A percentile compares a stretch with the other conserved stretches of the same genome.
phyloP scores from a whole-genome alignment of 331 rosid species.

The Acacia concinna region DNA sequence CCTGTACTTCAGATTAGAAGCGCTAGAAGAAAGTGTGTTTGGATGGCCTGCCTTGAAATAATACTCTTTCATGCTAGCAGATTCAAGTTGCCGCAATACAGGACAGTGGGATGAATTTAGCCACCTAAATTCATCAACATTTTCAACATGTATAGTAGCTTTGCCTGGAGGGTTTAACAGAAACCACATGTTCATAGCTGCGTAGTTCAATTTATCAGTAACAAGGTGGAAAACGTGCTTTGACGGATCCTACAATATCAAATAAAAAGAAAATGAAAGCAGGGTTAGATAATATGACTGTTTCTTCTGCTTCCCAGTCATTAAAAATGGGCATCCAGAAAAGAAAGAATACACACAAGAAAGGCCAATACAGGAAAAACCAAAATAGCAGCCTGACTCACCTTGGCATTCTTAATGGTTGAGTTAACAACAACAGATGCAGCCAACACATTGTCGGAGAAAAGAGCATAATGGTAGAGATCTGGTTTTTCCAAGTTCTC shows the following conservation, averaged over 20 bases:
- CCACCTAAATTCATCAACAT: slow-evolving; percentile 95
- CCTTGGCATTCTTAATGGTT: slow-evolving; percentile 88
- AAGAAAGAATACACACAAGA: not conserved
- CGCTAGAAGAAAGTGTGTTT: slow-evolving; percentile 62
- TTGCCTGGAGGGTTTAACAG: slow-evolving; percentile 91
- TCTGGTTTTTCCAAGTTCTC: slow-evolving; percentile 83
- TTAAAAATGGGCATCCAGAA: slow-evolving; percentile 19
- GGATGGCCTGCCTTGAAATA: slow-evolving; percentile 97
- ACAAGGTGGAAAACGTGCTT: slow-evolving; percentile 96
- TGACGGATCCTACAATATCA: slow-evolving; percentile 77
- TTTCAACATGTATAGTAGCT: slow-evolving; percentile 90
- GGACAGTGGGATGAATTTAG: slow-evolving; percentile 94
- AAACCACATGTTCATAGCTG: slow-evolving; percentile 99
- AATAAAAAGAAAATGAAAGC: slow-evolving; percentile 31
- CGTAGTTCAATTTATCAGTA: slow-evolving; percentile 90
- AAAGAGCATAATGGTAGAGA: slow-evolving; percentile 91
- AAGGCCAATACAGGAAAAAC: slow-evolving; percentile 10
- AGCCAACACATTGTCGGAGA: slow-evolving; percentile 98
- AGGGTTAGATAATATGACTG: slow-evolving; percentile 10
- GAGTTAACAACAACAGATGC: slow-evolving; percentile 97
- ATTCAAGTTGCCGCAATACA: slow-evolving; percentile 87
- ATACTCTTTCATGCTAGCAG: slow-evolving; percentile 90
- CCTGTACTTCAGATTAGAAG: slow-evolving; percentile 94
- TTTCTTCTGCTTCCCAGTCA: not conserved
- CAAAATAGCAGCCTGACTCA: slow-evolving; percentile 36